Evolutionary conservation across 495 filamentous ascomycete genomes (phyloP).

Genomic region (Halenospora varia): DNA sequence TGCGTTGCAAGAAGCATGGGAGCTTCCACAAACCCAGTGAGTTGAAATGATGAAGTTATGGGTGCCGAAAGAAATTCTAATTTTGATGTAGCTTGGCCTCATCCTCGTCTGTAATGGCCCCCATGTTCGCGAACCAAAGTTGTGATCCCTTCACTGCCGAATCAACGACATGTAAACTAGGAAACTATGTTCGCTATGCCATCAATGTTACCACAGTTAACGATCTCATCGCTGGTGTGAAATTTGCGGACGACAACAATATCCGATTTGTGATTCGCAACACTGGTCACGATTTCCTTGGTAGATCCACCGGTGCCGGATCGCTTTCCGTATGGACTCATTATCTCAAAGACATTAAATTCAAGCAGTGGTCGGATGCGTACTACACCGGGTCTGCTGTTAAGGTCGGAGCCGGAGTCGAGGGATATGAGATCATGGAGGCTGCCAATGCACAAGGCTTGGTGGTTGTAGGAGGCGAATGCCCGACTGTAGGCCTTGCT

Average conservation of each 20-base stretch:
- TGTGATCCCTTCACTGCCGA: constrained; percentile 53
- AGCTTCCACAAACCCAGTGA: background rate
- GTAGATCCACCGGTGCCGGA: constrained; percentile 49
- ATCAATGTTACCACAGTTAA: constrained; percentile 40
- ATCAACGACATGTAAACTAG: constrained; percentile 47
- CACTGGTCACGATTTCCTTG: constrained; percentile 41
- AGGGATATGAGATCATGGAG: constrained; percentile 45
- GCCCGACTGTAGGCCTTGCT: constrained; percentile 44
- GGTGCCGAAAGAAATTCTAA: too few species aligned
- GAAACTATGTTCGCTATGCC: constrained; percentile 53
- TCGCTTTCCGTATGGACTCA: constrained; percentile 49
- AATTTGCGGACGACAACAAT: constrained; percentile 44
- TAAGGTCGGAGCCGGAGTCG: constrained; percentile 51
- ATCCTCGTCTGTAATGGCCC: constrained; percentile 34
- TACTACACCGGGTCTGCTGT: constrained; percentile 37
- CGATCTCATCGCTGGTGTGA: constrained; percentile 45
- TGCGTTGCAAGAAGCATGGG: background rate
- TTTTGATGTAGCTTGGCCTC: constrained; percentile 8
- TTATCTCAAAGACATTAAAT: constrained; percentile 40
- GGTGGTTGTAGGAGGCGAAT: constrained; percentile 47
- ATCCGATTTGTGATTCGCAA: constrained; percentile 39
- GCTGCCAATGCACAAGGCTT: constrained; percentile 38
- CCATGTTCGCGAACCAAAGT: constrained; percentile 40
- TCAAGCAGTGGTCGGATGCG: constrained; percentile 35
- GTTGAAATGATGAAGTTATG: background rate